phyloP scores from a whole-genome alignment of 2,329 filamentous ascomycete genomes.

The Septoria linicola region DNA sequence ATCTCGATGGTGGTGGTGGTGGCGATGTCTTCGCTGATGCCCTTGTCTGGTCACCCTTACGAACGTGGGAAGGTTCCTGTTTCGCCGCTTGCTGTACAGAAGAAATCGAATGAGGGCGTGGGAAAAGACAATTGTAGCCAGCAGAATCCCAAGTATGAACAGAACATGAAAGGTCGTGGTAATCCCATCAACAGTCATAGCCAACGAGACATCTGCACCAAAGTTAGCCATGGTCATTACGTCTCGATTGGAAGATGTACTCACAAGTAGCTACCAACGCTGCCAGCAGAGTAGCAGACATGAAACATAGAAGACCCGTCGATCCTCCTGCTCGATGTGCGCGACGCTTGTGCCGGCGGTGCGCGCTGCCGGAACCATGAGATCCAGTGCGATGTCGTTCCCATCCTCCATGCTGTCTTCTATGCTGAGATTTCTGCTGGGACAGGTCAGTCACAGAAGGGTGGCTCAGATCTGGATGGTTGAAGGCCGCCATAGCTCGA shows the following conservation, averaged over 20 bases:
- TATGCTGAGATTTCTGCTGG: constrained; percentile 28
- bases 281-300: constrained; percentile 31
- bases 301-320: constrained; percentile 25
- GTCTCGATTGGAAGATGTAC: constrained; percentile 7
- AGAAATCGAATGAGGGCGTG: constrained; percentile 73
- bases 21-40: constrained; percentile 15
- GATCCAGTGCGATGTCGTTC: constrained; percentile 12
- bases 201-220: constrained; percentile 67
- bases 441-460: constrained; percentile 30
- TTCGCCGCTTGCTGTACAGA: constrained; percentile 44
- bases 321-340: constrained; percentile 18
- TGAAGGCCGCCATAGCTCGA: constrained; percentile 30
- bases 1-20: constrained; percentile 18
- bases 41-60: constrained; percentile 22
- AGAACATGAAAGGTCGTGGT: constrained; percentile 75
- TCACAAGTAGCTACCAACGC: constrained; percentile 38
- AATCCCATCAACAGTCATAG: constrained; percentile 62
- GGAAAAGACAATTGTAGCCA: constrained; percentile 75
- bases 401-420: constrained; percentile 26
- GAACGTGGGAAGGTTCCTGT: constrained; percentile 18
- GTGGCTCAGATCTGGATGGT: constrained; percentile 36
- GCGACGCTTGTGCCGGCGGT: constrained; percentile 12
- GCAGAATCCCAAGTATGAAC: constrained; percentile 73
- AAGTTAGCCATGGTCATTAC: background rate
- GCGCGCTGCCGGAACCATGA: constrained; percentile 11